Evolutionary conservation across 305 asterid genomes (phyloP), one percentile per base, ranked within the genome.

Genomic region (Fraxinus sp.): DNA sequence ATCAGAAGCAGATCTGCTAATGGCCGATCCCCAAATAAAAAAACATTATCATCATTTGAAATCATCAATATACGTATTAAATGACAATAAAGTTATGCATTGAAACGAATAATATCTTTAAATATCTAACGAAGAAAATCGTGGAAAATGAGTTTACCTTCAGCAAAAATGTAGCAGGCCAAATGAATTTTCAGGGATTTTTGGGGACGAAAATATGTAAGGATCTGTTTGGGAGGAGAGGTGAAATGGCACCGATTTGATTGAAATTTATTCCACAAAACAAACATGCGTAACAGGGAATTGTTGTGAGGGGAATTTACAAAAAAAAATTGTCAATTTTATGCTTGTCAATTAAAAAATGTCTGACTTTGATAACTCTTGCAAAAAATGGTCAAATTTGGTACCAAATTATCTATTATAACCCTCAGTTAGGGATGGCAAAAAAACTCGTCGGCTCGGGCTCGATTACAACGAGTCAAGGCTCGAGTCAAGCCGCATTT

Each of bases 151-250:
- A 74, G 81, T 59, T 39, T 83, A 86, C 91, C 91, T 86, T 68
- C 71, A 44, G 81, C 87, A 73, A 79, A 80, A 62, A 59, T 62
- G 77, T 52, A 86, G 86, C 86, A 74, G 77, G 71, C 39, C 68
- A 55, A 76, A 39, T 20, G 9, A 68, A 82, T 64, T 77, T 68
- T 24, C 66, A 84, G 79, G 24, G 30, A 76, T 76, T 59, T 55
- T 46, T 62, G 86, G 83, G 77, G 86, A 80, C 80, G 86, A 86
- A 85, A 84, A 26, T 79, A 39, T 77, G 85, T 80, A 85, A 77
- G 85, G 88, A 88, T 84, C 87, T 81, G 89, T 82, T 84, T 80
- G 81, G 78, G 64, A 36, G 41, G 78, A 78, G 78, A 72, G 79
- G 62, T 44, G 24, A 79, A 77, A 62, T 74, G 16, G 62, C 83